Evolutionary conservation across 768 basidiomycete genomes (phyloP).

Genomic region (Russula compacta): DNA sequence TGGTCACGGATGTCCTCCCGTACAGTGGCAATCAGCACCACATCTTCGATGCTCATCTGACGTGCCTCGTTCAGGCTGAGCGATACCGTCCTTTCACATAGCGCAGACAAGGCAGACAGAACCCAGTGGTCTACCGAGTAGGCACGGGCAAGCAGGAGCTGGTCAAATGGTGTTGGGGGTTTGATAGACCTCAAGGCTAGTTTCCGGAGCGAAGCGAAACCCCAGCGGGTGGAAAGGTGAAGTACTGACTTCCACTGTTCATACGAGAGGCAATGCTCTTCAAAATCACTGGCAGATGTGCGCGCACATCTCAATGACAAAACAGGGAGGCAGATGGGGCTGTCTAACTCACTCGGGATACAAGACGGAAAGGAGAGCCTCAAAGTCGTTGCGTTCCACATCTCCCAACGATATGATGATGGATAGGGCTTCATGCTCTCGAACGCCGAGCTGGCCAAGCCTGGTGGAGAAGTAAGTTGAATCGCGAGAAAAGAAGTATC

Average conservation of each 20-base stretch:
- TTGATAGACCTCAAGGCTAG: constrained; percentile 14
- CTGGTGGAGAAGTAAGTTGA: constrained; percentile 11
- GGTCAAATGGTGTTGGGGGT: constrained; percentile 18
- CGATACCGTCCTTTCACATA: constrained; percentile 12
- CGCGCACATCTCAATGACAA: neutral
- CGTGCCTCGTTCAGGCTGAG: constrained; percentile 14
- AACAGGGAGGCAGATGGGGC: neutral
- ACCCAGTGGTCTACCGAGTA: constrained; percentile 16
- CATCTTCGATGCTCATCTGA: constrained; percentile 14
- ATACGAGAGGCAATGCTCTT: constrained; percentile 5
- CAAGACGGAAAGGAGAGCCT: constrained; percentile 18
- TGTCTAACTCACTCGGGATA: constrained; percentile 17
- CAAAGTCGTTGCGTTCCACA: constrained; percentile 15
- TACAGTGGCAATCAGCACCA: constrained; percentile 11
- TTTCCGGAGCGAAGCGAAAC: constrained; percentile 17
- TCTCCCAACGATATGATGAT: constrained; percentile 11
- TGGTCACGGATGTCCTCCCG: constrained; percentile 17
- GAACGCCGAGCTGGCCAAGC: constrained; percentile 4
- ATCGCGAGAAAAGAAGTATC: constrained; percentile 15
- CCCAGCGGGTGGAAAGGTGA: constrained; percentile 18
- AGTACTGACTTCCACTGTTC: constrained; percentile 21
- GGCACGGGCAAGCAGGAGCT: constrained; percentile 12
- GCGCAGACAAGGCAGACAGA: constrained; percentile 6
- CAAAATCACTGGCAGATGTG: constrained; percentile 9
- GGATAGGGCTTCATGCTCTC: constrained; percentile 4